phyloP scores from a whole-genome alignment of 495 filamentous ascomycete genomes.

The Hypoxylon crocopeplum region DNA sequence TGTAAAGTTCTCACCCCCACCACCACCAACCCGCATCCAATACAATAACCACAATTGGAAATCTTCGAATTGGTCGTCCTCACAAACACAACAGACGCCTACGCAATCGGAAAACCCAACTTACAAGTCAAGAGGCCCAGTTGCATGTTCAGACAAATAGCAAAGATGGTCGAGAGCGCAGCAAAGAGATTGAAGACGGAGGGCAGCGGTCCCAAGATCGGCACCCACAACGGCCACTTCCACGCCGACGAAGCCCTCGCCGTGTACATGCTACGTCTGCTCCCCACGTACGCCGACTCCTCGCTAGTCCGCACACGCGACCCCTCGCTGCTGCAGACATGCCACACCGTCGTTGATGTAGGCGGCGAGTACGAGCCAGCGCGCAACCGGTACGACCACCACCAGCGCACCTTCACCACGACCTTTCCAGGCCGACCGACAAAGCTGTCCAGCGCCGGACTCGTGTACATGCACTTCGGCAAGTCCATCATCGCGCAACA shows the following conservation, averaged over 20 bases:
- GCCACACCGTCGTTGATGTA: slow-evolving; percentile 96
- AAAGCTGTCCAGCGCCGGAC: slow-evolving; percentile 89
- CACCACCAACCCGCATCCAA: slow-evolving; percentile 2
- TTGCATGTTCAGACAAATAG: slow-evolving; percentile 36
- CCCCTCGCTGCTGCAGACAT: slow-evolving; percentile 74
- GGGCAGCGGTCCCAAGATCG: slow-evolving; percentile 66
- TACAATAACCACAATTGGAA: slow-evolving; percentile 20
- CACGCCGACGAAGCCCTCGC: slow-evolving; percentile 99
- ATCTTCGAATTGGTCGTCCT: too few relatives aligned
- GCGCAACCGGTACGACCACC: slow-evolving; percentile 88
- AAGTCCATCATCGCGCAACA: slow-evolving; percentile 76
- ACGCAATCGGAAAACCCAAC: not conserved
- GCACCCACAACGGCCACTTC: slow-evolving; percentile 96
- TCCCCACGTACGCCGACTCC: slow-evolving; percentile 78
- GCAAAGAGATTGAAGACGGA: slow-evolving; percentile 73
- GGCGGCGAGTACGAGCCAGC: slow-evolving; percentile 85
- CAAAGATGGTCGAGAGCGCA: slow-evolving; percentile 67
- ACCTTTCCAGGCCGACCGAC: slow-evolving; percentile 77
- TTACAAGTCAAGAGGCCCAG: too few relatives aligned
- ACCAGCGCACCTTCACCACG: slow-evolving; percentile 88
- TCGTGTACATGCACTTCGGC: slow-evolving; percentile 97
- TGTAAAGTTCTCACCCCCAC: slow-evolving; percentile 23
- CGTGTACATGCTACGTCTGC: slow-evolving; percentile 89
- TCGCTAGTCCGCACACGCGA: slow-evolving; percentile 88
- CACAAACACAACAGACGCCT: not conserved